These are phyloP conservation scores for Nematocida displodere DNA, from an alignment of 371 early-diverging fungal genomes.

Conservation along the genomic window DNA sequence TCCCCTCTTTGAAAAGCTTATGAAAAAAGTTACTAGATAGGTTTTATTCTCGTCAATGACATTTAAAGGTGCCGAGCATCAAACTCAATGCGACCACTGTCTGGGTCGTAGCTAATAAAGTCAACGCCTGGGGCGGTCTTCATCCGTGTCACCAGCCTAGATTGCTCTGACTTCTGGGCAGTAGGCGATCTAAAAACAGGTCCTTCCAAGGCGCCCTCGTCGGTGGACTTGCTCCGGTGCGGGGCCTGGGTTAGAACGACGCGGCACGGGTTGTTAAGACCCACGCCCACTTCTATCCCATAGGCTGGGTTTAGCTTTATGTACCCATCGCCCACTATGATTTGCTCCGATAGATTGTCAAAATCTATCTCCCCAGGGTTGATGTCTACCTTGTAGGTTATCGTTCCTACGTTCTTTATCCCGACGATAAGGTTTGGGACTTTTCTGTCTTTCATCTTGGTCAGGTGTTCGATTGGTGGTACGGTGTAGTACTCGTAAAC, in stretches of 20 bases:
- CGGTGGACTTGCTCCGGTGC: constrained; percentile 33
- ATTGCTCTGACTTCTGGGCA: neutral
- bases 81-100: neutral
- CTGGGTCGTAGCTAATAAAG: neutral
- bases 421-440: constrained; percentile 26
- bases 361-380: constrained; percentile 22
- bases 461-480: constrained; percentile 35
- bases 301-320: neutral
- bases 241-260: constrained; percentile 6
- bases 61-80: constrained; percentile 4
- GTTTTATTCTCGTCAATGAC: no score
- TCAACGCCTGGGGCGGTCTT: neutral
- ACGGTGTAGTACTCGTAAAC: constrained; percentile 19
- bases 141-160: no score
- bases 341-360: constrained; percentile 1
- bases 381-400: constrained; percentile 24
- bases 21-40: neutral
- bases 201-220: no score
- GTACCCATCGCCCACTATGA: neutral
- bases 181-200: neutral
- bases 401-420: neutral
- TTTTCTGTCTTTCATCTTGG: constrained; percentile 13
- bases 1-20: neutral
- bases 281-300: constrained; percentile 9
- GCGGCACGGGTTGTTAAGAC: constrained; percentile 19